These are phyloP conservation scores for Eucalyptus curtisii DNA, from an alignment of 345 rosid species.

Conservation along the genomic window DNA sequence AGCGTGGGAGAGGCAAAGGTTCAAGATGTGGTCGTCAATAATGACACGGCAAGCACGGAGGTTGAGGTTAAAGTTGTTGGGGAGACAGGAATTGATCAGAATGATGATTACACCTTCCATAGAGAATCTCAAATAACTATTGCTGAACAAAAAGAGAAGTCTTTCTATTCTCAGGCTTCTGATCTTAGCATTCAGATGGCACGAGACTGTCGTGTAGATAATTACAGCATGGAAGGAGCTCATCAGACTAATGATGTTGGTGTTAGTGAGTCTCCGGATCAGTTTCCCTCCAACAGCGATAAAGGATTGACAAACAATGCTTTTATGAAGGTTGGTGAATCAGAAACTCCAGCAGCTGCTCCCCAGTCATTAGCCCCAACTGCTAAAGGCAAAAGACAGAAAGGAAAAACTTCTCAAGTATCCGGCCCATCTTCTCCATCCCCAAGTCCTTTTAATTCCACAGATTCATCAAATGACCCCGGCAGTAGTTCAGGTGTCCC, in stretches of 20 bases:
- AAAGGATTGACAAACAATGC: slow-evolving; percentile 16
- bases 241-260: slow-evolving; percentile 8
- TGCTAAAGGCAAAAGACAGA: slow-evolving; percentile 40
- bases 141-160: slow-evolving; percentile 38
- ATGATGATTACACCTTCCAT: slow-evolving; percentile 14
- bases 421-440: slow-evolving; percentile 34
- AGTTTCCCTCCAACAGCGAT: slow-evolving; percentile 7
- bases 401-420: slow-evolving; percentile 36
- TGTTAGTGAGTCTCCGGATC: slow-evolving; percentile 11
- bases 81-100: slow-evolving; percentile 21
- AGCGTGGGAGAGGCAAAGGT: slow-evolving; percentile 21
- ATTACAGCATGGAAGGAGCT: slow-evolving; percentile 18
- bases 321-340: slow-evolving; percentile 19
- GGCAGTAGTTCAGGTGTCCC: slow-evolving; percentile 22
- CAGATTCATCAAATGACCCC: slow-evolving; percentile 44
- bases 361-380: slow-evolving; percentile 18
- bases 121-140: slow-evolving; percentile 13
- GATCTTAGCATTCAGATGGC: slow-evolving; percentile 52
- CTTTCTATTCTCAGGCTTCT: slow-evolving; percentile 58
- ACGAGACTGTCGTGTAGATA: slow-evolving; percentile 27
- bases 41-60: slow-evolving; percentile 24
- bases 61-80: slow-evolving; percentile 47
- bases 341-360: slow-evolving; percentile 4
- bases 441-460: slow-evolving; percentile 40
- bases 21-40: slow-evolving; percentile 28